These are phyloP conservation scores for Lachancea waltii DNA, from an alignment of 805 yeast species.

Conservation along the genomic window DNA sequence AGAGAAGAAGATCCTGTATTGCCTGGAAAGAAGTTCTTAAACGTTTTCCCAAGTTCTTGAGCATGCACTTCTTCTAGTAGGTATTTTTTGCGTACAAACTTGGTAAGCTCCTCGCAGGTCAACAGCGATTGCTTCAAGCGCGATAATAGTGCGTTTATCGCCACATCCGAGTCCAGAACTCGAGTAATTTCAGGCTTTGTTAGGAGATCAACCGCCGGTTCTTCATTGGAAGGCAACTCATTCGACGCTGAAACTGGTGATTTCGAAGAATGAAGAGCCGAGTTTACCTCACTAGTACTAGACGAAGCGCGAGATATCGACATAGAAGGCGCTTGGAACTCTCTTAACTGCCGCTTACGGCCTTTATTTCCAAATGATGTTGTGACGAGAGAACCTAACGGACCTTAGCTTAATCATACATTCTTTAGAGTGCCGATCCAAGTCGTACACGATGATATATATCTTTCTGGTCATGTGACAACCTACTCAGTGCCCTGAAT, in stretches of 20 bases:
- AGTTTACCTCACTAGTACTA: neutral
- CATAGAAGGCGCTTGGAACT: neutral
- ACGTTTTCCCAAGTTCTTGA: constrained; percentile 64
- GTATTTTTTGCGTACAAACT: constrained; percentile 72
- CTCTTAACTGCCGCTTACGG: too few relatives aligned
- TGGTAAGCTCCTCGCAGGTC: constrained; percentile 80
- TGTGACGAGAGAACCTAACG: too few relatives aligned
- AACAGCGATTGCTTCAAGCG: constrained; percentile 73
- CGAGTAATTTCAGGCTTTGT: constrained; percentile 45
- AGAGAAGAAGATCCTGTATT: constrained; percentile 40
- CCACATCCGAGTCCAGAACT: constrained; percentile 62
- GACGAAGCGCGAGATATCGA: constrained; percentile 1
- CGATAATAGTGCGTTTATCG: constrained; percentile 63
- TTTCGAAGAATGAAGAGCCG: neutral
- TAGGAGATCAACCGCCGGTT: constrained; percentile 31
- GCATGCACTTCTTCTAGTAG: constrained; percentile 72
- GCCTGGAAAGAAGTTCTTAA: constrained; percentile 39
- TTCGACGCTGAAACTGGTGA: neutral
- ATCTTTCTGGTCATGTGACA: too few relatives aligned
- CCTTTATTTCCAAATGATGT: too few relatives aligned
- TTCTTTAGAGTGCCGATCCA: too few relatives aligned
- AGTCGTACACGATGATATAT: too few relatives aligned
- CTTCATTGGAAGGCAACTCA: neutral
- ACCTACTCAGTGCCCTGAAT: too few relatives aligned
- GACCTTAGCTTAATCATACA: too few relatives aligned